phyloP scores from a whole-genome alignment of 73 alveolate species.

The Tetrahymena borealis region DNA sequence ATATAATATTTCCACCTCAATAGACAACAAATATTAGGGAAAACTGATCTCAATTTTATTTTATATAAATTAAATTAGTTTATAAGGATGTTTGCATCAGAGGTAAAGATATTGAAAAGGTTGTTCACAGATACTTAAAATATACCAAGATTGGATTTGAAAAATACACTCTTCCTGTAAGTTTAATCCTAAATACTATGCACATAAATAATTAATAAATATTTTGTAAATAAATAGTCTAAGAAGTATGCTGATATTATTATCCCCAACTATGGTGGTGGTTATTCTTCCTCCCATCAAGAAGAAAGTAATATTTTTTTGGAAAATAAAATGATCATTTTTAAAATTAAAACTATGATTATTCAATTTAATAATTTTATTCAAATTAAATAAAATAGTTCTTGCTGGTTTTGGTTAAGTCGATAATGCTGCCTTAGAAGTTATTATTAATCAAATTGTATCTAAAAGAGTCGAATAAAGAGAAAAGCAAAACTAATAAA shows the following conservation, averaged over 20 bases:
- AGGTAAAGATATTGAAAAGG: background rate
- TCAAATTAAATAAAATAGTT: background rate
- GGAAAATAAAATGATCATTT: background rate
- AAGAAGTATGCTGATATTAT: background rate
- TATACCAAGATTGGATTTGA: background rate
- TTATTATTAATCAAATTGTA: background rate
- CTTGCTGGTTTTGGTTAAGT: background rate
- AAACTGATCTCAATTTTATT: background rate
- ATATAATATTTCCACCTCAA: too few species aligned
- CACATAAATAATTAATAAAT: background rate
- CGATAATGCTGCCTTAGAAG: background rate
- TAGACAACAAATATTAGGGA: background rate
- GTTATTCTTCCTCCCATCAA: background rate
- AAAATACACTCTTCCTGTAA: background rate
- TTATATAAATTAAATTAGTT: background rate
- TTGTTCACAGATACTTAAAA: background rate
- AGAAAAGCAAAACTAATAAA: background rate
- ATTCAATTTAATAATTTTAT: too few species aligned
- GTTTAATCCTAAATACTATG: background rate
- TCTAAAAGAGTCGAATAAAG: background rate
- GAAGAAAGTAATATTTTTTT: background rate
- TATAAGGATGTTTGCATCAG: background rate
- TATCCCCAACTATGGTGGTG: background rate
- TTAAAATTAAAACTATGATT: background rate
- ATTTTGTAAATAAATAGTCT: background rate